Percentiles rank a stretch among this genome's conserved stretches.
Evolutionary conservation across 1,284 basidiomycete genomes (phyloP).

Genomic region (Naganishia sp.): DNA sequence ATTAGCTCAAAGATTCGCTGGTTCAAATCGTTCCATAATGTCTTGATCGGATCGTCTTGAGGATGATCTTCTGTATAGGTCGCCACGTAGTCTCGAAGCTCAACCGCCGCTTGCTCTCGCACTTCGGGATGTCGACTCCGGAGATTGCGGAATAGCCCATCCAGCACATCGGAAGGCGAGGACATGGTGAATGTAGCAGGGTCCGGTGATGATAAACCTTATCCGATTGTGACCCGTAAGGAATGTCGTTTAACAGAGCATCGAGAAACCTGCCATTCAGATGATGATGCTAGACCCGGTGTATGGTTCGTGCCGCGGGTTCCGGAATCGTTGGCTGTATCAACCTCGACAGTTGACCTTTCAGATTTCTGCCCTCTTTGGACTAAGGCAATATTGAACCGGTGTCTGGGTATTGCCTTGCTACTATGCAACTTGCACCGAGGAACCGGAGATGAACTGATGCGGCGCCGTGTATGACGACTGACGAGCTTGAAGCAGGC

Average conservation of each 20-base stretch:
- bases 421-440: no score
- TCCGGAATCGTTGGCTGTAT: no score
- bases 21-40: conserved; percentile 55
- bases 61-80: conserved; percentile 49
- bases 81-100: conserved; percentile 34
- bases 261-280: neutral
- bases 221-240: neutral
- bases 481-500: neutral
- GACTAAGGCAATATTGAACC: no score
- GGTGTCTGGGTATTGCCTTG: no score
- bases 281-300: no score
- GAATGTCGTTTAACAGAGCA: neutral
- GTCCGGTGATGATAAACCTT: neutral
- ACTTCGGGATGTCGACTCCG: conserved; percentile 25
- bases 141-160: conserved; percentile 26
- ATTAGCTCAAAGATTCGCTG: conserved; percentile 57
- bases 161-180: conserved; percentile 25
- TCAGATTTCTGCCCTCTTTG: no score
- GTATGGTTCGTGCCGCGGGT: no score
- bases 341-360: no score
- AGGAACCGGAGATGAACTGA: no score
- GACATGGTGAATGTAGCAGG: conserved; percentile 6
- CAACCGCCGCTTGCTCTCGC: conserved; percentile 32
- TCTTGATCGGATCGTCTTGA: conserved; percentile 50
- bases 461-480: conserved; percentile 7